Conservation (phyloP, 768 basidiomycete species). For the Rhodotorula paludigena region DNA sequence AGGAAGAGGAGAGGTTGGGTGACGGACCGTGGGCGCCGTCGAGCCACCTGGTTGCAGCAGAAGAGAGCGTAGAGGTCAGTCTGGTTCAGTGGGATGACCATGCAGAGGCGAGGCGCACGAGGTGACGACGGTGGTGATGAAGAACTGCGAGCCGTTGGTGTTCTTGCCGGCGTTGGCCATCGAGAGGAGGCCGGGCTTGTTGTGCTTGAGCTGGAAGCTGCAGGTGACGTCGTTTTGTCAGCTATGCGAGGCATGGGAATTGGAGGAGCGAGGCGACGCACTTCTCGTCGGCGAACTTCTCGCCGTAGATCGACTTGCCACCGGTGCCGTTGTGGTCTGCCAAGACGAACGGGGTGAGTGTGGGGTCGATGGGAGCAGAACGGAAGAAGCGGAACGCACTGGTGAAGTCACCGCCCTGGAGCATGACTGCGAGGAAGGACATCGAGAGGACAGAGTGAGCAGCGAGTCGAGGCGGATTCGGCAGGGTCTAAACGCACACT, state of each 20-base stretch:
- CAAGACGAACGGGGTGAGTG: not conserved
- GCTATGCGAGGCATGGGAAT: not conserved
- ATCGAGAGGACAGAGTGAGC: slow-evolving; percentile 37
- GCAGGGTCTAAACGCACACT: slow-evolving; percentile 26
- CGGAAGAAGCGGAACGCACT: not conserved
- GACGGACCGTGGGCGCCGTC: slow-evolving; percentile 20
- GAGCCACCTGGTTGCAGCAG: no score
- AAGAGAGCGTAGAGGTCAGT: no score
- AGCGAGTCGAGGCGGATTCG: not conserved
- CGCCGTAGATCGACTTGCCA: slow-evolving; percentile 86
- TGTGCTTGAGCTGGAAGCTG: slow-evolving; percentile 86
- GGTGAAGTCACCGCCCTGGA: slow-evolving; percentile 97
- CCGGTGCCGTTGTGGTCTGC: slow-evolving; percentile 54
- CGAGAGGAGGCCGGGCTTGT: slow-evolving; percentile 81
- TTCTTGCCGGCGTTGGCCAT: slow-evolving; percentile 93
- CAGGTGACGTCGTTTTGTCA: slow-evolving; percentile 45
- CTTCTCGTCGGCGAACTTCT: slow-evolving; percentile 83
- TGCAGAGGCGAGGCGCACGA: no score
- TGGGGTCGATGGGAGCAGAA: fast-evolving
- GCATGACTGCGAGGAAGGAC: slow-evolving; percentile 42
- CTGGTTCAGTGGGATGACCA: no score
- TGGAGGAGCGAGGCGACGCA: not conserved
- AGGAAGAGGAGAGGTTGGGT: not conserved
- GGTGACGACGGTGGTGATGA: slow-evolving; percentile 63
- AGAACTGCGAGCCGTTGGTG: slow-evolving; percentile 78